Evolutionary conservation across 768 basidiomycete species (phyloP), one percentile per base, ranked within the genome.

Genomic region (Auriscalpium vulgare): DNA sequence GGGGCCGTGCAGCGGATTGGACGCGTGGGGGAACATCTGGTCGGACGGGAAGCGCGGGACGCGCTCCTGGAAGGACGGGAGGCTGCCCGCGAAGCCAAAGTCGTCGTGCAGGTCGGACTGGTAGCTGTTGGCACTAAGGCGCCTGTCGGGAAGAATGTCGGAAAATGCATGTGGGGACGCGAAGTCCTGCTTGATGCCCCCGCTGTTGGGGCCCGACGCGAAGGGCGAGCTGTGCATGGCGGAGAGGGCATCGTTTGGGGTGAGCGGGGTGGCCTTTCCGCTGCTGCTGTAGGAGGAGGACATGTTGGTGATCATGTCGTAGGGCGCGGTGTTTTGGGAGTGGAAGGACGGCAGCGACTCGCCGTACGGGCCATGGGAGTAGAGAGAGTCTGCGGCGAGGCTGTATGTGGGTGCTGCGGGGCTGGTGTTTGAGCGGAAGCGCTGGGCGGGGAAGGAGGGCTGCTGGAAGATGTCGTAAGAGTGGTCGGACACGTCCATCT

Each of bases 231-330:
- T 79, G 62, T 83, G 84, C 8, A 88, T 73, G 50, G 75, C 74
- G 56, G 74, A 71, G 58, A 82, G 79, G 45, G 81, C 73, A 68
- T 88, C 87, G 62, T 69, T 83, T 37, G 87, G 86, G 11, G 85
- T 85, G 46, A 88, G 74, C 0, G 88, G 86, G 17, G 88, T 88
- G 50, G 83, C 84, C 69, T 88, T 89, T 59, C 86, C 87, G 50
- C 55, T 14, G 56, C 81, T 84, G 72, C 76, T 78, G 71, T 83
- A 81, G 14, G 83, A 84, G 3, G 84, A 83, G 21, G 83, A 74
- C 19, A 85, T 72, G 59, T 79, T 80, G 67, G 74, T 73, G 67
- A 84, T 82, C 63, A 85, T 77, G 67, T 85, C 85, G 70, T 86
- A 88, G 10, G 82, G 75, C 66, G 75, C 75, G 54, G 74, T 66